Base-by-base conservation (phyloP, 1,139 yeast genomes). In the Hemisphaericaspora xylanilytica region DNA sequence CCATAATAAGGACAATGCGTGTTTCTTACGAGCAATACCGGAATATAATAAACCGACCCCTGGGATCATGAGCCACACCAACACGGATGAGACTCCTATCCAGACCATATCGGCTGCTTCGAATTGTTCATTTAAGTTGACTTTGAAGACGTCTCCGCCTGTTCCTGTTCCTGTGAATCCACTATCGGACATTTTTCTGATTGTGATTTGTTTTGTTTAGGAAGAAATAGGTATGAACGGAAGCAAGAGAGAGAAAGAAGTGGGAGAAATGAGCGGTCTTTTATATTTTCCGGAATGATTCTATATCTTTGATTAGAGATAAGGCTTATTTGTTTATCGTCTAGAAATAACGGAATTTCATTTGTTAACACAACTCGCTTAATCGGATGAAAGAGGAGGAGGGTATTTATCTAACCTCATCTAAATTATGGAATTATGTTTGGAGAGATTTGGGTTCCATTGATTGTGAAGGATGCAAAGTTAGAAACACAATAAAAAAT, bases 61-160 rank as follows among this genome's bases (percentile, higher is more conserved):
- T 25, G 97, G 97, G 58, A 84, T 78, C 96, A 90, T 89, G 53
- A 89, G 79, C 92, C 95, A 88, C 46, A 89, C 96, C 43, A 89
- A 71, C 13, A 77, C 82, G 6, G 81, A 79, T 9, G 92, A 76
- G 10, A 78, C 73, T 60, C 85, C 89, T 44, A 90, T 75, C 96
- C 96, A 90, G 14, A 80, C 88, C 90, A 87, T 84, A 60, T 88
- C 88, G 45, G 83, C 90, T 32, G 66, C 67, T 47, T 84, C 82
- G 59, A 76, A 90, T 54, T 78, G 83, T n/a, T 68, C 64, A 61
- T 88, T 88, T 55, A 89, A 70, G 61, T 90, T 85, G 33, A 77
- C 75, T 21, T 78, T 75, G 57, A 85, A 69, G 30, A 88, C 80
- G 65, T 88, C 81, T 48, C 95, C 96, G 46, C 95, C 96, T 43